These are phyloP conservation scores for Podospora pseudoanserina DNA, from an alignment of 495 filamentous ascomycete species.

Conservation along the genomic window DNA sequence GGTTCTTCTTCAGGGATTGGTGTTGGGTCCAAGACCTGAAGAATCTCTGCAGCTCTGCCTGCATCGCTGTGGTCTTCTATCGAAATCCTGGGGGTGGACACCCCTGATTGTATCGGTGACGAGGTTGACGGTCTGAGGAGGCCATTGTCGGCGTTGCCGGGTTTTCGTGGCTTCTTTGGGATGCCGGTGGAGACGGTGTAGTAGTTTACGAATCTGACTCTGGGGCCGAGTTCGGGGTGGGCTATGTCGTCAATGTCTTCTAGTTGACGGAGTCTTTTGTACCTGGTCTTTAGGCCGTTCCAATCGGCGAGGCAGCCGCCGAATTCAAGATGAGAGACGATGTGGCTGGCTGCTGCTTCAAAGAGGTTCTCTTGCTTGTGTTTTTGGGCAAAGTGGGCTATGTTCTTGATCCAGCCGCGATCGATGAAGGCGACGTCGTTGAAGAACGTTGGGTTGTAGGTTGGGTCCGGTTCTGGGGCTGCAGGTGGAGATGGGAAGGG, in stretches of 20 bases:
- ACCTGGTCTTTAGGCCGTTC: conserved; percentile 62
- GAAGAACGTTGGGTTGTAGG: conserved; percentile 67
- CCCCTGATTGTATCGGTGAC: neutral
- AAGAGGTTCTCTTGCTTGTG: conserved; percentile 63
- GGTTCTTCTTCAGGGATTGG: conserved; percentile 25
- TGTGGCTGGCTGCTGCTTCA: conserved; percentile 64
- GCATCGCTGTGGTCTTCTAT: conserved; percentile 41
- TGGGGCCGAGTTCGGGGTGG: conserved; percentile 13
- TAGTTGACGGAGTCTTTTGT: conserved; percentile 61
- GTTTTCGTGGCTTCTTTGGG: conserved; percentile 41
- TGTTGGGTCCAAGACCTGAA: conserved; percentile 34
- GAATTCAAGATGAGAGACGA: conserved; percentile 79
- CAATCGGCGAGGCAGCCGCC: conserved; percentile 77
- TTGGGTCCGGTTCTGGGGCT: conserved; percentile 46
- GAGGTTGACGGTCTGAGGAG: neutral
- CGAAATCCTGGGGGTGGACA: conserved; percentile 40
- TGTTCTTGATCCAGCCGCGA: conserved; percentile 60
- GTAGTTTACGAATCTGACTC: conserved; percentile 82
- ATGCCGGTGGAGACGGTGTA: conserved; percentile 79
- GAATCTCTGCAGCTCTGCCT: conserved; percentile 2
- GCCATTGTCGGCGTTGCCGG: conserved; percentile 4
- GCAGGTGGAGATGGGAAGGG: conserved; percentile 21
- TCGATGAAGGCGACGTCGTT: conserved; percentile 67
- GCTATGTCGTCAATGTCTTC: conserved; percentile 59
- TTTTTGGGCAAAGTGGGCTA: conserved; percentile 76